Base-by-base conservation (phyloP, 2,329 filamentous ascomycete genomes). In the Phialocephala subalpina region DNA sequence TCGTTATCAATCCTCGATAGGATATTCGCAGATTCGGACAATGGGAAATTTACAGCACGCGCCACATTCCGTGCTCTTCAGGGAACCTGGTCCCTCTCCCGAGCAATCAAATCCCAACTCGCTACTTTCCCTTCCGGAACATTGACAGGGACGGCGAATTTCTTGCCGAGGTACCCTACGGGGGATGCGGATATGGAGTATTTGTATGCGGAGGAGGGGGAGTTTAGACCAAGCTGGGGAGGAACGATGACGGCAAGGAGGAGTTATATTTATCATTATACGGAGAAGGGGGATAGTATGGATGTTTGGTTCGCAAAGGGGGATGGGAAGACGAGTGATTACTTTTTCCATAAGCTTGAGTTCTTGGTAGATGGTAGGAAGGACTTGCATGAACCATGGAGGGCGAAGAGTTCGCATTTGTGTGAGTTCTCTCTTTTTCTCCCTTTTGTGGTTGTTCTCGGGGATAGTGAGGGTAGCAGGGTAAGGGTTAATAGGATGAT, bases 321-420 rank as follows among this genome's bases (percentile, higher is more conserved):
- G 0, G 88, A 92, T 69, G 78, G 82, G 18, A 81, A 81, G 62
- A 83, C 83, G 16, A 88, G 89, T 0, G 91, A 93, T 74, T 91
- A 93, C 69, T 80, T 94, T 22, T 95, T 94, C 77, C 91, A 94
- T 72, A 85, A 89, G 68, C 80, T 94, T n/a, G 84, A 90, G 64
- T 92, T 94, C 27, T 27, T 70, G 65, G 80, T 25, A 69, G 80
- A 9, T 79, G 81, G 0, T 68, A 22, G 25, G 22, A 57, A 42
- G 16, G n/a, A n/a, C 22, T 60, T 22, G 20, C 56, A 2, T 66
- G 75, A 18, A 69, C 64, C 62, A 11, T 92, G 90, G 87, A 78
- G 80, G 49, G 91, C 90, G 0, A 87, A 83, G 70, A 88, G 90
- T 0, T 86, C 87, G 14, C 91, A 94, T 76, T 78, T 92, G 22